Base-by-base conservation (phyloP, 2,329 filamentous ascomycete species). In the Scedosporium apiospermum region DNA sequence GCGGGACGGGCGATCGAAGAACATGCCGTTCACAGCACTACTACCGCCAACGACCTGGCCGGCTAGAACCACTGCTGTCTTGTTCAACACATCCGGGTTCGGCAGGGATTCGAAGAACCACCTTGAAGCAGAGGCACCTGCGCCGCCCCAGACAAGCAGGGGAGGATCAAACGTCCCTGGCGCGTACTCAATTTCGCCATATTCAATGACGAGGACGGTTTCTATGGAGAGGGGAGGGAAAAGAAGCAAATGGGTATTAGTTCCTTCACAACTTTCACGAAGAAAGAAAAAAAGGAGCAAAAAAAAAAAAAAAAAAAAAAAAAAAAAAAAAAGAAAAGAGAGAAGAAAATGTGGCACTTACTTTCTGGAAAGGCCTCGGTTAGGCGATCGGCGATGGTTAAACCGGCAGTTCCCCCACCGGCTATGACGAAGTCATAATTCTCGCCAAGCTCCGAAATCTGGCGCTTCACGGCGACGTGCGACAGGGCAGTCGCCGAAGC, bases 11-110 rank as follows among this genome's bases (percentile, higher is more conserved):
- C 74, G 70, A 63, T 76, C 73, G 62, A 75, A 73, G 66, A 75
- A 72, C 70, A 72, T 71, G 7, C 74, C 74, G 59, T 76, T 76
- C 58, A 75, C 66, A 26, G 73, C 69, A 4, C 72, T 74, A 59
- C 72, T 71, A 38, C 74, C 74, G 3, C 74, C 74, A 3, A 76
- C 68, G 6, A 68, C 69, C 63, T 71, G 69, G 5, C 73, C 74
- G n/a, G 71, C 70, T 4, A 68, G 62, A 4, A 74, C 65, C 1
- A 64, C 63, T 3, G 69, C 70, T 1, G 65, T 60, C 38, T 64
- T 64, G 65, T 70, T 70, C 51, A 68, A 67, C 51, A 73, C 65
- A 62, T 66, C 67, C 58, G 66, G 66, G 44, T 68, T 67, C 16
- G 67, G 67, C 58, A 66, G 65, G 18, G 66, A 67, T 60, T 23